phyloP scores from a whole-genome alignment of 164 flowering plant genomes.

The Magnolia sinica region DNA sequence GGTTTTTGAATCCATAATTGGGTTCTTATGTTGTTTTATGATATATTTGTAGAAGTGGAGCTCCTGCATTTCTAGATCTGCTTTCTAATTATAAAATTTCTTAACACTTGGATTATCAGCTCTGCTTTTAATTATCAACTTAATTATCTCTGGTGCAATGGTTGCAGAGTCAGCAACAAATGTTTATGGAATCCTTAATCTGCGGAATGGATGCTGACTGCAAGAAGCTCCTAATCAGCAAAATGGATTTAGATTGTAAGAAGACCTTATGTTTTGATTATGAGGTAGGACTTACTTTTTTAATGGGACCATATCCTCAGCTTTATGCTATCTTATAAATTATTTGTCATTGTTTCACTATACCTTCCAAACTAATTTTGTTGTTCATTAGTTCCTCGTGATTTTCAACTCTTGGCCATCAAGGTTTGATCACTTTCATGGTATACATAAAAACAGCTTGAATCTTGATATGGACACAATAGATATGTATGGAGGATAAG shows the following conservation, averaged over 20 bases:
- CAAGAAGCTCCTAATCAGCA: constrained; percentile 79
- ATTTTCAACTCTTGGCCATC: background rate
- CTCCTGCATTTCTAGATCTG: background rate
- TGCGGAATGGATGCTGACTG: constrained; percentile 85
- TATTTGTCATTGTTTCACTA: background rate
- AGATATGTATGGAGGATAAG: background rate
- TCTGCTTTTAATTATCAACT: background rate
- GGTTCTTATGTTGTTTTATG: background rate
- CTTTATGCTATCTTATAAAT: constrained; percentile 10
- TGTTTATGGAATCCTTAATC: constrained; percentile 91
- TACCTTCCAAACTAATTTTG: background rate
- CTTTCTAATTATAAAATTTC: background rate
- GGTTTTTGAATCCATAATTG: background rate
- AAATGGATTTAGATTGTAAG: constrained; percentile 72
- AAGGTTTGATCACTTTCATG: background rate
- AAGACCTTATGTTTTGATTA: constrained; percentile 75
- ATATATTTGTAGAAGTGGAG: background rate
- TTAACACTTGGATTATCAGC: background rate
- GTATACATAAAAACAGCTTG: no score
- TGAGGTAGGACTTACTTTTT: constrained; percentile 51
- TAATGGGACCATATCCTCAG: background rate
- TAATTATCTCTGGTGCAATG: background rate
- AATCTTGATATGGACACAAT: no score
- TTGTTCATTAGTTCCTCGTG: background rate
- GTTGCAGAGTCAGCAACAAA: constrained; percentile 63